Base-by-base conservation (phyloP, 768 basidiomycete species). In the Candolleomyces aberdarensis region DNA sequence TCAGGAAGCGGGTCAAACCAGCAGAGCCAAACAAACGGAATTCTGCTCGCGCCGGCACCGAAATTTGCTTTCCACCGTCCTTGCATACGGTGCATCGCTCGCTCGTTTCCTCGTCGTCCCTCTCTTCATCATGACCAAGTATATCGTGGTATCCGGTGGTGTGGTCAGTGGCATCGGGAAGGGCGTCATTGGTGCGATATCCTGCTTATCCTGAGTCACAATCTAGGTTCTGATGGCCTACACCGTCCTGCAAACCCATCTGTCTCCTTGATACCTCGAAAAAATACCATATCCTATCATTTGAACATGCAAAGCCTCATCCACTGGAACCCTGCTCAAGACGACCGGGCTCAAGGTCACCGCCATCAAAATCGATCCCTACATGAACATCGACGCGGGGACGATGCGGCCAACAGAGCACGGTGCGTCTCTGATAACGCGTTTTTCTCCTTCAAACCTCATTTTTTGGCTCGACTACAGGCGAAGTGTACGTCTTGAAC, bases 381-480 rank as follows among this genome's bases (percentile, higher is more conserved):
- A 99, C 68, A 98, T 99, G 96, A 99, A 99, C 78, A 98, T 99
- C 68, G 96, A 99, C 82, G 96, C 96, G 22, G 96, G 96, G 40
- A 98, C 96, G 19, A 99, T 99, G 96, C 83, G 94, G 54, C 96
- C 96, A 14, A 96, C 95, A 15, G 96, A 99, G 74, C 96, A 99
- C 72, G 96, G 96, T 93, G 72, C 81, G 87, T 44, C 53, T 39
- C 47, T 15, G 6, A 61, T 57, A 61, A 58, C 40, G 58, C 29
- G 10, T 31, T 31, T 46, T 19, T 20, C 39, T 48, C 1, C 43
- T 36, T 44, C 20, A 49, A 46, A 40, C 29, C 36, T 48, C 53
- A 57, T 20, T 9, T 26, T 53, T 29, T 41, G 3, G 58, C 32
- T 54, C n/a, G 22, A 46, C 58, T 22, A 26, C 48, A 75, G 96